Evolutionary conservation across 2,329 filamentous ascomycete species (phyloP), one percentile per base, ranked within the genome.

Genomic region (Teratosphaeria pseudoeucalypti): DNA sequence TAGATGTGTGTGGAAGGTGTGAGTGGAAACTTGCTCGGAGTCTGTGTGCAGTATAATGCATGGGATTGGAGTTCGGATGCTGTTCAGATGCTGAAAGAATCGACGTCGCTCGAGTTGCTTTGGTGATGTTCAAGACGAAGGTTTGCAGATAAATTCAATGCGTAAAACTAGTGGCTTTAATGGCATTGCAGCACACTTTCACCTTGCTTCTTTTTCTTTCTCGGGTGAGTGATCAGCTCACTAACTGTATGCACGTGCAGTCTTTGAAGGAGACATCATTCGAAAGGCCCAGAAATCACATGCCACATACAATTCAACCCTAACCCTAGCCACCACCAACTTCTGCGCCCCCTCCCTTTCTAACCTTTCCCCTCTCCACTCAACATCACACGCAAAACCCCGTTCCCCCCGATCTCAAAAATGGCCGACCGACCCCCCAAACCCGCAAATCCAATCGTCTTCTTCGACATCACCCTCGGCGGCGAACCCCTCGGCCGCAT

Each of bases 401-500:
- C 23, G 23, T 23, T 23, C 54, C 7, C 14, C 16, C 32, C 6
- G 7, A 27, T 16, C 32, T 26, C 14, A 11, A 57, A 37, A 27
- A 58, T 58, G 56, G 56, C 56, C 4, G 43, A 49, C 4, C 37
- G 16, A 43, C 12, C 37, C 6, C 14, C 56, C 32, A 52, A 37
- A 11, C 27, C 43, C 26, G 26, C 63, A 32, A 79, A 81, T 64
- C 78, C 79, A 62, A 72, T 81, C 68, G 84, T 87, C 66, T 89
- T 91, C 77, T 89, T 90, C 74, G 88, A 91, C 73, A 83, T 90
- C 61, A 88, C 88, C 3, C 79, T 94, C 60, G 89, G 89, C 78
- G 91, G 91, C 62, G 89, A 95, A 70, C 86, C 89, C 2, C 82
- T 96, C 16, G 92, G 92, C 63, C 86, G 91, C 60, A 85, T 96